A percentile compares a stretch with the other conserved stretches of the same genome.
These are phyloP conservation scores for Evernia prunastri DNA, from an alignment of 495 filamentous ascomycete genomes.

Conservation along the genomic window DNA sequence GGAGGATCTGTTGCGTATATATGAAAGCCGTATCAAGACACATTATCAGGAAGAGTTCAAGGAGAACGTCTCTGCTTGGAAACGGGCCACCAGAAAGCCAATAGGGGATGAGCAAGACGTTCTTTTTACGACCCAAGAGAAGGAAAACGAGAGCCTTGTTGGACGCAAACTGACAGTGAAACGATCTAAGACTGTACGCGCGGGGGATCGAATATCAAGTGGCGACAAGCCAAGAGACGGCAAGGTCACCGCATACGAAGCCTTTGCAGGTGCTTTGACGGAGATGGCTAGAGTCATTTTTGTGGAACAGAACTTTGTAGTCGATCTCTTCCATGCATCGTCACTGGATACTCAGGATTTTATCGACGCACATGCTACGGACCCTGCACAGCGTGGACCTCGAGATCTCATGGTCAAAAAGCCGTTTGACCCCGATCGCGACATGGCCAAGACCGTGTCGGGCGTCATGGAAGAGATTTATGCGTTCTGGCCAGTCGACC, in stretches of 20 bases:
- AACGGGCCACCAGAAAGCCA: conserved; percentile 68
- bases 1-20: conserved; percentile 69
- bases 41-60: conserved; percentile 78
- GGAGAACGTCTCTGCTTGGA: conserved; percentile 76
- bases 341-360: conserved; percentile 74
- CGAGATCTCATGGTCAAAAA: conserved; percentile 64
- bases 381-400: conserved; percentile 60
- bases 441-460: conserved; percentile 68
- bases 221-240: conserved; percentile 60
- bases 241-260: conserved; percentile 67
- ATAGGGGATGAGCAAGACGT: conserved; percentile 80
- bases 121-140: conserved; percentile 80
- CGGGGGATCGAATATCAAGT: conserved; percentile 49
- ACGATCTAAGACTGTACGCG: conserved; percentile 74
- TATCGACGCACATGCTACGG: conserved; percentile 62
- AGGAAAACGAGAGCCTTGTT: conserved; percentile 66
- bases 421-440: conserved; percentile 76
- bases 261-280: conserved; percentile 71
- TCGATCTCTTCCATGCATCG: conserved; percentile 86
- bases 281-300: conserved; percentile 73
- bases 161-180: conserved; percentile 91
- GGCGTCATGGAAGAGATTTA: conserved; percentile 84
- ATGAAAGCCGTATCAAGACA: conserved; percentile 65
- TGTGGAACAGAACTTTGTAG: conserved; percentile 89
- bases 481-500: conserved; percentile 67